These are phyloP conservation scores for Viola pubescens DNA, from an alignment of 441 rosid species.

Conservation along the genomic window DNA sequence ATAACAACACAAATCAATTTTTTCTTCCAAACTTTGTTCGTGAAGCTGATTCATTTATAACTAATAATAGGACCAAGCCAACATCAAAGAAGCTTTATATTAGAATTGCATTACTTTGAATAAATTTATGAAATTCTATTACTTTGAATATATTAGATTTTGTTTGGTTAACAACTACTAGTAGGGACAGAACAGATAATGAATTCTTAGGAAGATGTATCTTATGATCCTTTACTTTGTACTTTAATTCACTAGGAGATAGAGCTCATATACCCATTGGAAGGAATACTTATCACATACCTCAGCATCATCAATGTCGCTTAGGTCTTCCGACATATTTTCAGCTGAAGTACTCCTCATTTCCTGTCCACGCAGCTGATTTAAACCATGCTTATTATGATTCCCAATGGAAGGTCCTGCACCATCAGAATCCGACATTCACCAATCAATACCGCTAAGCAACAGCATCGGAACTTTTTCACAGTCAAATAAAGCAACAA, in stretches of 20 bases:
- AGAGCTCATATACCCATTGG: not conserved
- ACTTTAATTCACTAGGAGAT: not conserved
- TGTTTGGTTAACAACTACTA: not conserved
- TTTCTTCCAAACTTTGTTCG: too few species aligned
- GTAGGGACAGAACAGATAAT: not conserved
- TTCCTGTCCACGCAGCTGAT: not conserved
- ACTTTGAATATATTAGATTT: not conserved
- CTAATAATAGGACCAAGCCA: too few species aligned
- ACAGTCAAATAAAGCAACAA: not conserved
- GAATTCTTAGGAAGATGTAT: not conserved
- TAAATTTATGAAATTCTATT: too few species aligned
- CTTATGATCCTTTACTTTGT: not conserved
- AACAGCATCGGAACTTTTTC: not conserved
- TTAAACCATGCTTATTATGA: not conserved
- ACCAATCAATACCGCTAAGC: not conserved
- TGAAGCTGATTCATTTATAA: too few species aligned
- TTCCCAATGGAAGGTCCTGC: not conserved
- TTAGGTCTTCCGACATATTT: not conserved
- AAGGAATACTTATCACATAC: not conserved
- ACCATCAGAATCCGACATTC: not conserved
- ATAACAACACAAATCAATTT: not conserved
- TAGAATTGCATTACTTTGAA: too few species aligned
- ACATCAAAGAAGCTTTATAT: too few species aligned
- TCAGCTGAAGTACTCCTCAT: not conserved
- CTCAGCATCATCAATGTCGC: slow-evolving; percentile 1